Base-by-base conservation (phyloP, 2,329 filamentous ascomycete genomes). In the Neofusicoccum cordaticola region DNA sequence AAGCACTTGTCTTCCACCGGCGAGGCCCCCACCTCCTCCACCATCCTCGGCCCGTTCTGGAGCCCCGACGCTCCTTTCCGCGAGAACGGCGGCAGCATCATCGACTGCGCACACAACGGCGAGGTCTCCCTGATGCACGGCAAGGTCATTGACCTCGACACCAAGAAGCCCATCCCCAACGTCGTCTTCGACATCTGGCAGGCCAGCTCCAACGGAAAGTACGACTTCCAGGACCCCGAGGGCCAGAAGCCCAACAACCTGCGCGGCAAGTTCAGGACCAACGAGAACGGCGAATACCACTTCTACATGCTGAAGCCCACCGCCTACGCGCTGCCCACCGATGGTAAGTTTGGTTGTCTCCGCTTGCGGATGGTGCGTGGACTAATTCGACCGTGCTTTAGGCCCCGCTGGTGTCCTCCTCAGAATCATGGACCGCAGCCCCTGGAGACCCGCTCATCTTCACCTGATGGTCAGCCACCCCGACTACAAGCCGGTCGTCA, bases 131-230 rank as follows among this genome's bases (percentile, higher is more conserved):
- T 84, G 69, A 90, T 92, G 86, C 88, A 91, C 81, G 90, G 90
- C 69, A 80, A 83, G 52, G 84, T 92, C 72, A 83, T 77, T 56
- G 87, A 91, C 72, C 80, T 88, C 69, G 80, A 85, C 68, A 90
- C 88, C 65, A 86, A 86, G 73, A 84, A 85, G 78, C 86, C 86
- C 67, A 88, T 92, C 71, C 83, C 83, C 63, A 81, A 83, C 71
- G 89, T 89, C 69, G 87, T 90, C 68, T 86, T 92, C 71, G 90
- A 92, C 74, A 89, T 92, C 81, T 92, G 90, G 90, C 88, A 92
- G 75, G 89, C 90, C 58, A 89, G 85, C 69, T 82, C 88, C 76
- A 92, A 91, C 79, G 89, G 89, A 75, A 87, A 88, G 74, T 92
- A 92, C 81, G 88, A 91, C 73, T 87, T 90, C 83, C 88, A 90